A percentile compares a stretch with the other conserved stretches of the same genome.
Evolutionary conservation across 179 eudicot species (phyloP).

Genomic region (Camellia oleifera): DNA sequence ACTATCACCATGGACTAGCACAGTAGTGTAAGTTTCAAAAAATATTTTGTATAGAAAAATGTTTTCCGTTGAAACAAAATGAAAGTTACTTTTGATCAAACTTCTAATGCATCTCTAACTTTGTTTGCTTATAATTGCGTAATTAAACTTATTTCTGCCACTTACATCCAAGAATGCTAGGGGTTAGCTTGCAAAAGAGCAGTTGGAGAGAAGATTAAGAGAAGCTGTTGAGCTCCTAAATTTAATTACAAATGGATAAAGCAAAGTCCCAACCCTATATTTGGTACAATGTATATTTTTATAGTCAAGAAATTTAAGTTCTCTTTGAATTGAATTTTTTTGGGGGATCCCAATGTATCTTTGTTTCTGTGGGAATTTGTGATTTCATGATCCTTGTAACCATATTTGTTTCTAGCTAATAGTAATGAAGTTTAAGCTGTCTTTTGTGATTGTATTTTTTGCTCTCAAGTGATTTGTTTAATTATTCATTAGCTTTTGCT

Average conservation of each 20-base stretch:
- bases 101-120: neutral
- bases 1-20: too few species aligned
- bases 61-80: too few species aligned
- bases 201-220: slow-evolving; percentile 52
- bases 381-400: neutral
- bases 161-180: slow-evolving; percentile 45
- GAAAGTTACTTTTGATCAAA: neutral
- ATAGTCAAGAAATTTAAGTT: neutral
- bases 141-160: neutral
- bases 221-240: slow-evolving; percentile 59
- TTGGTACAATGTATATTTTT: neutral
- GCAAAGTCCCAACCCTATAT: neutral
- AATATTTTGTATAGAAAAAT: too few species aligned
- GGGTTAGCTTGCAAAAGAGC: slow-evolving; percentile 36
- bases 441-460: too few species aligned
- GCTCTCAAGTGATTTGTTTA: too few species aligned
- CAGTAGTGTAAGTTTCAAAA: too few species aligned
- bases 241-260: slow-evolving; percentile 29
- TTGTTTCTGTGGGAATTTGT: neutral
- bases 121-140: neutral
- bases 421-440: neutral
- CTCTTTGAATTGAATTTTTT: neutral
- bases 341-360: neutral
- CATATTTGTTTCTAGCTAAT: neutral
- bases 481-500: too few species aligned